A percentile compares a stretch with the other conserved stretches of the same genome.
These are phyloP conservation scores for Xanthoconium purpureum DNA, from an alignment of 768 basidiomycete species.

Conservation along the genomic window DNA sequence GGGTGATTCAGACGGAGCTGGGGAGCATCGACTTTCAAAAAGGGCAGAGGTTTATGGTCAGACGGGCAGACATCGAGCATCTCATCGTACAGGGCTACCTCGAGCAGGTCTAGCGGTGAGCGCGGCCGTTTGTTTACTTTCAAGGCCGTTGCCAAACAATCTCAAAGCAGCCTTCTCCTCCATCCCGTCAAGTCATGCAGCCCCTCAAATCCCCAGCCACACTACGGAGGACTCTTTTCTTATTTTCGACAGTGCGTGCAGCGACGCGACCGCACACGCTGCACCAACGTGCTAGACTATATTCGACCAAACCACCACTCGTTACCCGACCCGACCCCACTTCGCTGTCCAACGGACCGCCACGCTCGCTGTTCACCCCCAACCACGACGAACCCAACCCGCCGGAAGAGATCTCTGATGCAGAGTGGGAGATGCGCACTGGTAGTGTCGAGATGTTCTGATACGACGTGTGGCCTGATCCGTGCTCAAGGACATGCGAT, in stretches of 20 bases:
- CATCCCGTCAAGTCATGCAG: slow-evolving; percentile 10
- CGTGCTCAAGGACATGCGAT: slow-evolving; percentile 60
- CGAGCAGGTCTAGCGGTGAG: slow-evolving; percentile 65
- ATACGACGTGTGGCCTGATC: slow-evolving; percentile 24
- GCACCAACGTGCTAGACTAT: not conserved
- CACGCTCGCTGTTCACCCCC: slow-evolving; percentile 24
- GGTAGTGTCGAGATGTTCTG: slow-evolving; percentile 41
- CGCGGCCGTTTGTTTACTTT: slow-evolving; percentile 20
- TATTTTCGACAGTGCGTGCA: not conserved
- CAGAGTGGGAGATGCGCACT: slow-evolving; percentile 77
- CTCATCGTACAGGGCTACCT: slow-evolving; percentile 91
- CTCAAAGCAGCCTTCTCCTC: not conserved
- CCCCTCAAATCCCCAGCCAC: not conserved
- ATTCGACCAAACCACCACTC: slow-evolving; percentile 15
- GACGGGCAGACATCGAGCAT: slow-evolving; percentile 87
- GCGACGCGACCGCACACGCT: not conserved
- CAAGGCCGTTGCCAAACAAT: slow-evolving; percentile 27
- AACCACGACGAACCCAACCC: slow-evolving; percentile 11
- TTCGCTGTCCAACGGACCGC: slow-evolving; percentile 10
- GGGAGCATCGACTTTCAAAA: slow-evolving; percentile 89
- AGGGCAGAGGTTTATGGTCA: slow-evolving; percentile 87
- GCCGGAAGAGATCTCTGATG: slow-evolving; percentile 47
- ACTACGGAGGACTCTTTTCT: not conserved
- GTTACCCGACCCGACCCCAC: slow-evolving; percentile 2
- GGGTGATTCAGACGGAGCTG: slow-evolving; percentile 86